Evolutionary conservation across 2,329 filamentous ascomycete species (phyloP).

Genomic region (Apiospora kogelbergensis): DNA sequence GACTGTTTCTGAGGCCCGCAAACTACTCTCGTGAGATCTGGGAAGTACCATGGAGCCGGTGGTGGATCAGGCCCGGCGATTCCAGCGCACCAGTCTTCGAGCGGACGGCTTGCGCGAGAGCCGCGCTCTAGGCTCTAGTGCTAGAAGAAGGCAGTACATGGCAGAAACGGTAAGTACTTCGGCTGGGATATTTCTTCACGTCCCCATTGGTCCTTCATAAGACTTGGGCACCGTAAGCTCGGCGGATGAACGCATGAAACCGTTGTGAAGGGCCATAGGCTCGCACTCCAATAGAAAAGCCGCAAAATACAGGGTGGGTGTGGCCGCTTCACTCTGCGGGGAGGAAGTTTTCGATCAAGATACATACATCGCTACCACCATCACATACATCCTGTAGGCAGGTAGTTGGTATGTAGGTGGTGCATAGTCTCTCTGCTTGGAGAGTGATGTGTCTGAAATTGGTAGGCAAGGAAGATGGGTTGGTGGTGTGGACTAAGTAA

Average conservation of each 20-base stretch:
- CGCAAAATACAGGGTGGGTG: conserved; percentile 28
- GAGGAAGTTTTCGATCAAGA: conserved; percentile 19
- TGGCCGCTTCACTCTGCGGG: conserved; percentile 30
- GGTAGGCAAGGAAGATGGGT: conserved; percentile 3
- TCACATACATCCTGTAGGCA: background rate
- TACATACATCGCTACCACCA: background rate
- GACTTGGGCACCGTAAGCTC: conserved; percentile 43
- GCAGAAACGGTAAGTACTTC: conserved; percentile 38
- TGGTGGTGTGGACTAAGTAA: conserved; percentile 10
- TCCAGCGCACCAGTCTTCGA: conserved; percentile 15
- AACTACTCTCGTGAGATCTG: background rate
- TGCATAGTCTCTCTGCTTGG: conserved; percentile 3
- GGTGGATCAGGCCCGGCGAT: background rate
- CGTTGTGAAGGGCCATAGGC: conserved; percentile 42
- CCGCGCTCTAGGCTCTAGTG: conserved; percentile 23
- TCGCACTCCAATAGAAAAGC: conserved; percentile 39
- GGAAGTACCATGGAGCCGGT: conserved; percentile 5
- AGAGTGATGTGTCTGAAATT: conserved; percentile 10
- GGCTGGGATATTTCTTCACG: conserved; percentile 37
- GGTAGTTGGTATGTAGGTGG: background rate
- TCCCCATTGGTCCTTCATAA: conserved; percentile 44
- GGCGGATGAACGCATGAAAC: conserved; percentile 52
- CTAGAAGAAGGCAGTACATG: conserved; percentile 30
- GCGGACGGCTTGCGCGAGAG: conserved; percentile 11
- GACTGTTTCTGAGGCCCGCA: conserved; percentile 2